phyloP scores from a whole-genome alignment of 805 yeast genomes.

The Saccharomycopsis javanensis region DNA sequence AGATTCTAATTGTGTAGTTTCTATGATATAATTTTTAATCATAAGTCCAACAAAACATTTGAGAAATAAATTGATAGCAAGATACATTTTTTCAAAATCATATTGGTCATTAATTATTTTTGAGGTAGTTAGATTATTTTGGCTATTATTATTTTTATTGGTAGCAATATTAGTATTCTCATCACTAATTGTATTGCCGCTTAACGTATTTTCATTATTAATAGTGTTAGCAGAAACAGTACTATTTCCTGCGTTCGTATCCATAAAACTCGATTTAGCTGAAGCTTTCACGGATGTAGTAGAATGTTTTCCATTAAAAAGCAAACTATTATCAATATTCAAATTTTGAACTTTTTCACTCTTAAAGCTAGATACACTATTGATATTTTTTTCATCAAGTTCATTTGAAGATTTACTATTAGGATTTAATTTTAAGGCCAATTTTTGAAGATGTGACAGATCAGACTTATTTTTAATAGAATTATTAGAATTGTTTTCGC shows the following conservation, averaged over 20 bases:
- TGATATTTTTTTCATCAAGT: not conserved
- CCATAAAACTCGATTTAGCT: not conserved
- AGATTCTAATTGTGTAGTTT: not conserved
- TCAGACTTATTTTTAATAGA: not conserved
- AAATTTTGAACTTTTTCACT: not conserved
- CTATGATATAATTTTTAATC: constrained; percentile 8
- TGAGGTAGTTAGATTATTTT: not conserved
- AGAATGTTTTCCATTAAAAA: not conserved
- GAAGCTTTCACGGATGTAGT: not conserved
- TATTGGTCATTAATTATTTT: not conserved
- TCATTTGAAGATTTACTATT: not conserved
- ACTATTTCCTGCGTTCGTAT: not conserved
- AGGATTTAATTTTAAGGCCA: not conserved
- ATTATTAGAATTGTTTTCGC: not conserved
- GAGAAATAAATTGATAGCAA: constrained; percentile 33
- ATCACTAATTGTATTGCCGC: not conserved
- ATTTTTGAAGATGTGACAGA: not conserved
- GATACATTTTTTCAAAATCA: constrained; percentile 31
- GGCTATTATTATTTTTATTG: not conserved
- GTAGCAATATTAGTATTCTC: not conserved
- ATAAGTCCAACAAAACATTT: constrained; percentile 9
- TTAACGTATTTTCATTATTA: not conserved
- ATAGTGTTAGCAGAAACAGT: not conserved
- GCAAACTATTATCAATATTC: not conserved
- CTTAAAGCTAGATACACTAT: not conserved